Conservation (phyloP, 345 rosid genomes). For the Diplotaxis tenuifolia region DNA sequence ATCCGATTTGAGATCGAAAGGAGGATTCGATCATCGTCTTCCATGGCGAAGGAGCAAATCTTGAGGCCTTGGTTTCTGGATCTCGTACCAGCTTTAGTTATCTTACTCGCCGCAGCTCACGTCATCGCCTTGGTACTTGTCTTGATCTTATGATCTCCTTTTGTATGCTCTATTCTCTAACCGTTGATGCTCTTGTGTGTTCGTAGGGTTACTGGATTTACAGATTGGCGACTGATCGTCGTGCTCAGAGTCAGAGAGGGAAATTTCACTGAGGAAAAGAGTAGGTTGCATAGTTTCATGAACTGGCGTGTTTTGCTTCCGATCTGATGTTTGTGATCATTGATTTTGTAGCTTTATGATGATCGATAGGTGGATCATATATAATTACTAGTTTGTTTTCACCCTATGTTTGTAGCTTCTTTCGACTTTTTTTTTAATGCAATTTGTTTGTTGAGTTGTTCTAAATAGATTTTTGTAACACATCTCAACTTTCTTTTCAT, state of each 20-base stretch:
- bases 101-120: slow-evolving; percentile 69
- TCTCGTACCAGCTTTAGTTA: slow-evolving; percentile 56
- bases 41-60: no score
- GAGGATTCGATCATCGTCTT: no score
- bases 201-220: slow-evolving; percentile 79
- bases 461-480: neutral
- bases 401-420: neutral
- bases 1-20: no score
- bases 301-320: slow-evolving; percentile 6
- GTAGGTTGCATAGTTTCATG: slow-evolving; percentile 18
- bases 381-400: neutral
- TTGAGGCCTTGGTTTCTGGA: no score
- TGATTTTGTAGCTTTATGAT: neutral
- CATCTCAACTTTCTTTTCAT: neutral
- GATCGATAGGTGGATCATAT: slow-evolving; percentile 18
- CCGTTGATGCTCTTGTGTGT: neutral
- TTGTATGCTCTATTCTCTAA: neutral
- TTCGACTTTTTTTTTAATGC: neutral
- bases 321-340: slow-evolving; percentile 19
- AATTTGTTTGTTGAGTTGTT: neutral
- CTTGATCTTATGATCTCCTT: neutral
- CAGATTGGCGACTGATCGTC: slow-evolving; percentile 70
- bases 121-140: slow-evolving; percentile 66
- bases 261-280: slow-evolving; percentile 51
- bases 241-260: slow-evolving; percentile 54